Evolutionary conservation across 2,329 filamentous ascomycete species (phyloP).

Genomic region (Ceratocystis ficicola): DNA sequence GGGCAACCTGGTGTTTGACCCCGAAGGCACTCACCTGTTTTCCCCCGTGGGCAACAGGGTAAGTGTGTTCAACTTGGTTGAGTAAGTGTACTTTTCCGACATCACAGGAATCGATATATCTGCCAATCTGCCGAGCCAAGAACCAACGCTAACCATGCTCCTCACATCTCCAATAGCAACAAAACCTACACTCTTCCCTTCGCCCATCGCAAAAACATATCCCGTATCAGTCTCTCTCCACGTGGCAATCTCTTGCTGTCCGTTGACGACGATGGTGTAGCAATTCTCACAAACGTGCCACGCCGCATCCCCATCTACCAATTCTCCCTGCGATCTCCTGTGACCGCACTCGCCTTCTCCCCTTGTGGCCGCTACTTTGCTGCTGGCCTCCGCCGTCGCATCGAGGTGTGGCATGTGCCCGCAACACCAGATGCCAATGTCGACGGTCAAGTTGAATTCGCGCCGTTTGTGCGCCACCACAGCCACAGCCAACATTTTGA

Average conservation of each 20-base stretch:
- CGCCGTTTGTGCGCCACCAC: constrained; percentile 81
- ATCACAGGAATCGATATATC: background rate
- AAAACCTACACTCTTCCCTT: constrained; percentile 81
- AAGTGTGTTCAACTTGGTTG: constrained; percentile 88
- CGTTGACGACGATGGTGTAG: constrained; percentile 85
- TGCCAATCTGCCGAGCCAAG: too few relatives aligned
- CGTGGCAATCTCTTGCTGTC: constrained; percentile 85
- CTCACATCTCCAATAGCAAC: constrained; percentile 43
- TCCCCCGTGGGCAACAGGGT: constrained; percentile 95
- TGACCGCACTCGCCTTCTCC: constrained; percentile 78
- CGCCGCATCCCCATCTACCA: constrained; percentile 81
- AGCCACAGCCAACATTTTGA: constrained; percentile 85
- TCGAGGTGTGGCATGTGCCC: constrained; percentile 94
- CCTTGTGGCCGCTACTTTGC: constrained; percentile 86
- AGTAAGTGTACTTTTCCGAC: constrained; percentile 43
- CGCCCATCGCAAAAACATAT: constrained; percentile 86
- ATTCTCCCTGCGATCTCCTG: constrained; percentile 80
- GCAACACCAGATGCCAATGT: constrained; percentile 69
- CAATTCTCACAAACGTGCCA: constrained; percentile 81
- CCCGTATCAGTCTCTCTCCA: constrained; percentile 75
- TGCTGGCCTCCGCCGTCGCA: constrained; percentile 70
- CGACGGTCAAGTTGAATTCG: constrained; percentile 81
- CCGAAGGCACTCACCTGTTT: constrained; percentile 88
- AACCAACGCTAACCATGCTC: background rate
- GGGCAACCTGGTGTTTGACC: constrained; percentile 92